Evolutionary conservation across 768 basidiomycete species (phyloP).

Genomic region (Lactarius sp.): DNA sequence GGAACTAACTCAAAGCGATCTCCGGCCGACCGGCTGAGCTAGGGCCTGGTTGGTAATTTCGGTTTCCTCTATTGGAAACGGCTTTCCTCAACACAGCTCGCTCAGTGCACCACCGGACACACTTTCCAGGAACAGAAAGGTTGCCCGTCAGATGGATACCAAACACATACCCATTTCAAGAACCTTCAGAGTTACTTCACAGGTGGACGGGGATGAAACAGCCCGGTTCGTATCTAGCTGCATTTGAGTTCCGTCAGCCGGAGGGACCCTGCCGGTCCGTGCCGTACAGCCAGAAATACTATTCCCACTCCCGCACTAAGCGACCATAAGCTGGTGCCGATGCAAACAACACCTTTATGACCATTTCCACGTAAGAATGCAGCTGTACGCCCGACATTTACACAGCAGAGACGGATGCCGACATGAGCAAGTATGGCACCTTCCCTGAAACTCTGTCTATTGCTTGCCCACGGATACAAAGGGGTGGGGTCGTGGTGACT

Average conservation of each 20-base stretch:
- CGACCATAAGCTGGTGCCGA: neutral
- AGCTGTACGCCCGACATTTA: neutral
- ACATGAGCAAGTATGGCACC: neutral
- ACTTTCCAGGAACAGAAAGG: too few species aligned
- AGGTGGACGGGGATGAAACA: neutral
- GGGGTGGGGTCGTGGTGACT: neutral
- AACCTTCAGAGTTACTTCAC: neutral
- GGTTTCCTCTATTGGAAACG: neutral
- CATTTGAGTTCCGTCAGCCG: neutral
- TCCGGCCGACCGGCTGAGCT: neutral
- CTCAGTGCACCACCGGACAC: neutral
- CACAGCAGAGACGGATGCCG: neutral
- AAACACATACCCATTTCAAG: too few species aligned
- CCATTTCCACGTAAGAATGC: constrained; percentile 9
- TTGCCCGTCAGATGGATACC: too few species aligned
- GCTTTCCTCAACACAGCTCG: neutral
- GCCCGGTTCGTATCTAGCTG: neutral
- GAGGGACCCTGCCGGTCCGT: constrained; percentile 3
- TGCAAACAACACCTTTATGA: neutral
- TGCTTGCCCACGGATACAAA: neutral
- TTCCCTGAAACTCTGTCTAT: neutral
- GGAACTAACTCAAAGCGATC: constrained; percentile 22
- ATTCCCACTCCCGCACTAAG: neutral
- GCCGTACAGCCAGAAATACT: neutral
- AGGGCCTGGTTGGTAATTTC: neutral